These are phyloP conservation scores for Nannizziopsis barbatae DNA, from an alignment of 2,329 filamentous ascomycete genomes.

Conservation along the genomic window DNA sequence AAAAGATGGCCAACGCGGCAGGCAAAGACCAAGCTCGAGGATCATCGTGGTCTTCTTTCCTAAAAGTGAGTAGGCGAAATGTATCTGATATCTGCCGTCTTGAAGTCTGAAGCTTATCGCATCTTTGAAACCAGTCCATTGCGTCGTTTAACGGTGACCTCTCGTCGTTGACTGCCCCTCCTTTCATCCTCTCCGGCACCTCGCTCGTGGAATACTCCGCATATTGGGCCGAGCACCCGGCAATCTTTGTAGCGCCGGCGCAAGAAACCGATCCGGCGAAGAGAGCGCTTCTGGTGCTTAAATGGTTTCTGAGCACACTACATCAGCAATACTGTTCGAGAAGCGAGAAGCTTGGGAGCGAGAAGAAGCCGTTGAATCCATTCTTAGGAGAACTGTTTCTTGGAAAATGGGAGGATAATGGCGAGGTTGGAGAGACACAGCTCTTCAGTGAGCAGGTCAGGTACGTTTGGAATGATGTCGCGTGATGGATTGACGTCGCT, in stretches of 20 bases:
- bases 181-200: conserved; percentile 69
- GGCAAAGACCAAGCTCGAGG: conserved; percentile 34
- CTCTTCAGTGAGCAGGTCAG: conserved; percentile 91
- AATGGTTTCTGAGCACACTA: conserved; percentile 89
- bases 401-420: conserved; percentile 74
- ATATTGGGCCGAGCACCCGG: conserved; percentile 71
- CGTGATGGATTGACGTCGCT: neutral
- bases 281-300: conserved; percentile 75
- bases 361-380: conserved; percentile 96
- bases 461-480: conserved; percentile 25
- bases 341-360: conserved; percentile 73
- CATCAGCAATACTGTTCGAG: conserved; percentile 70
- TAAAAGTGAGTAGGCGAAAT: conserved; percentile 29
- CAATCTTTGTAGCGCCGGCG: conserved; percentile 70
- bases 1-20: conserved; percentile 19
- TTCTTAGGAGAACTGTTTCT: conserved; percentile 93
- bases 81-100: neutral
- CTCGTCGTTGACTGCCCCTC: conserved; percentile 67
- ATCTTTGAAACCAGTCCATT: conserved; percentile 44
- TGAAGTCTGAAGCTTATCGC: neutral
- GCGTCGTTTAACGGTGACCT: conserved; percentile 74
- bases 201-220: conserved; percentile 70
- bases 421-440: conserved; percentile 59
- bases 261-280: conserved; percentile 68
- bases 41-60: conserved; percentile 37